A percentile compares a stretch with the other conserved stretches of the same genome.
These are phyloP conservation scores for Metarhizium guizhouense DNA, from an alignment of 2,329 filamentous ascomycete species.

Conservation along the genomic window DNA sequence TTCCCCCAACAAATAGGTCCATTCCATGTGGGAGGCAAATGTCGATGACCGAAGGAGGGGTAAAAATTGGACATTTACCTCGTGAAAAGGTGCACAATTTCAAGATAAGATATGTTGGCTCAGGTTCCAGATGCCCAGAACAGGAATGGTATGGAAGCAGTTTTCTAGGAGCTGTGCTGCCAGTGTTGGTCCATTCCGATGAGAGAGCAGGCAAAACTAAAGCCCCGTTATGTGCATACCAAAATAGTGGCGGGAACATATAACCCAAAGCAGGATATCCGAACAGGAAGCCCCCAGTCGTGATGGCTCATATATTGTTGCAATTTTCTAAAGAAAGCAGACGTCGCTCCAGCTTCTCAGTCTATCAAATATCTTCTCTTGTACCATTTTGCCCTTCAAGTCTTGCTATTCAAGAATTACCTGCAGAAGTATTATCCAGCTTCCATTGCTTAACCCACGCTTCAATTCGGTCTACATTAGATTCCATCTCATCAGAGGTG, in stretches of 20 bases:
- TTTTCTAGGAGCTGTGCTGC: neutral
- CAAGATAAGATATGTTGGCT: neutral
- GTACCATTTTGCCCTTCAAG: neutral
- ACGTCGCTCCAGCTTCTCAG: neutral
- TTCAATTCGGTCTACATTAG: slow-evolving; percentile 76
- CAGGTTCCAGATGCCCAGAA: neutral
- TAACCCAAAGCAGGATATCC: neutral
- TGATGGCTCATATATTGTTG: neutral
- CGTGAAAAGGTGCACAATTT: neutral
- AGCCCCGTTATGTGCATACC: neutral
- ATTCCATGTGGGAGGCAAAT: neutral
- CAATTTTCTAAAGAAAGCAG: neutral
- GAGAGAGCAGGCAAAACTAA: neutral
- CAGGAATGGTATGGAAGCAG: neutral
- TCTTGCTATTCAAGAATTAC: neutral
- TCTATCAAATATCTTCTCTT: neutral
- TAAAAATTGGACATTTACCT: neutral
- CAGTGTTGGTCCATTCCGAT: too few relatives aligned
- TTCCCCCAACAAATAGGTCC: neutral
- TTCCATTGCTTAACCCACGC: slow-evolving; percentile 79
- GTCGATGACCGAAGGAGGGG: neutral
- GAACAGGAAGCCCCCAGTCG: neutral
- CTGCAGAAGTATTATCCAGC: slow-evolving; percentile 11
- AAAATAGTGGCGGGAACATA: neutral
- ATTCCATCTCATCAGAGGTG: slow-evolving; percentile 74